A percentile compares a stretch with the other conserved stretches of the same genome.
Conservation (phyloP, 1,284 basidiomycete species). For the Tilletia horrida region DNA sequence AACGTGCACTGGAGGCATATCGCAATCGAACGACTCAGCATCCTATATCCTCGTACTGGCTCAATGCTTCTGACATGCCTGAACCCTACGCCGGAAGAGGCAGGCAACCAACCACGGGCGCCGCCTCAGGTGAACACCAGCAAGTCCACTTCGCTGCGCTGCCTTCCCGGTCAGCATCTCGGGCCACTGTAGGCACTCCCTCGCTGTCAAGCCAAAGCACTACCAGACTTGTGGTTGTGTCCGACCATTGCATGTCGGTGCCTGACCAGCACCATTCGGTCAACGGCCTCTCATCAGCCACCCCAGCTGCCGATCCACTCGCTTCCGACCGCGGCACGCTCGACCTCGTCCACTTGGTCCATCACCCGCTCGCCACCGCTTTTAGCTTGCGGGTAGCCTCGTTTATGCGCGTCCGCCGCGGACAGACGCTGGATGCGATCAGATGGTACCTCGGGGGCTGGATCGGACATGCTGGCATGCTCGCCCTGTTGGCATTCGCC, state of each 20-base stretch:
- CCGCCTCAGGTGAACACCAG: neutral
- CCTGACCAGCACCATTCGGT: neutral
- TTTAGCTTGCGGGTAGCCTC: slow-evolving; percentile 25
- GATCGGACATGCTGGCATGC: slow-evolving; percentile 80
- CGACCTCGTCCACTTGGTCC: slow-evolving; percentile 32
- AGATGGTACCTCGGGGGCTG: slow-evolving; percentile 76
- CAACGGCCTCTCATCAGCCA: neutral
- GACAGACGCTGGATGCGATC: slow-evolving; percentile 51
- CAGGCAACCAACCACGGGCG: neutral
- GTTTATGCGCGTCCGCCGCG: slow-evolving; percentile 25
- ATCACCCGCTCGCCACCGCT: slow-evolving; percentile 34
- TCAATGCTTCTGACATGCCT: neutral
- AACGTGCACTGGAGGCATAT: neutral
- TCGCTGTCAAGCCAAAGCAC: too few species aligned
- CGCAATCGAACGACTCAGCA: neutral
- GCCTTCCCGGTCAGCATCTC: too few species aligned
- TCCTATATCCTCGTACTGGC: slow-evolving; percentile 1
- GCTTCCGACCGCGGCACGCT: slow-evolving; percentile 17
- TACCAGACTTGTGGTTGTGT: neutral
- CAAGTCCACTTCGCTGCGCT: neutral
- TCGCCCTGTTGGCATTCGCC: slow-evolving; percentile 84
- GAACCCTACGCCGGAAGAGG: neutral
- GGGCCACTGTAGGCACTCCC: too few species aligned
- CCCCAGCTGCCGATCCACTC: slow-evolving; percentile 20
- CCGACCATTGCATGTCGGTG: neutral